phyloP scores from a whole-genome alignment of 2,329 filamentous ascomycete species.

The Colletotrichum sojae region DNA sequence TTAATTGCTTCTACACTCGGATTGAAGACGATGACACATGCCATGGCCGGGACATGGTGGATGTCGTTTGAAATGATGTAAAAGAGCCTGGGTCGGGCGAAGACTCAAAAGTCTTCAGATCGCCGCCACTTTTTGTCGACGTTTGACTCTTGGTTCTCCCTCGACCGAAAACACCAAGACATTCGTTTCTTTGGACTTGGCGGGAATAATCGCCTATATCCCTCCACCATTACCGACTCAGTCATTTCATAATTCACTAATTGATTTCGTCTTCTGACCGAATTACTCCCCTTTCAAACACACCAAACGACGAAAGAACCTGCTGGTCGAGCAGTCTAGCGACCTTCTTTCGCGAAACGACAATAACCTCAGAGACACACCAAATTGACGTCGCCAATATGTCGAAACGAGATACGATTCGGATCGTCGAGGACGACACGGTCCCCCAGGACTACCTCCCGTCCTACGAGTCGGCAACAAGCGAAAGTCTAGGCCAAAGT shows the following conservation, averaged over 20 bases:
- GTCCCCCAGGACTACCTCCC: constrained; percentile 29
- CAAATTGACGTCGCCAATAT: not conserved
- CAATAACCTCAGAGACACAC: not conserved
- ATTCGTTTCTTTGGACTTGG: too few relatives aligned
- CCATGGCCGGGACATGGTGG: not conserved
- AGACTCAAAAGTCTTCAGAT: constrained; percentile 7
- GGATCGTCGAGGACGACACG: constrained; percentile 16
- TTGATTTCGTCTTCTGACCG: too few relatives aligned
- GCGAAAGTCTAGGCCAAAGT: constrained; percentile 1
- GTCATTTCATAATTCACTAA: too few relatives aligned
- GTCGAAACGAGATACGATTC: constrained; percentile 14
- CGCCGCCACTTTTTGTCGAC: not conserved
- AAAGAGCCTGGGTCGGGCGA: not conserved
- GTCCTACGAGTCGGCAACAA: constrained; percentile 27
- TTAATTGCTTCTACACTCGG: not conserved
- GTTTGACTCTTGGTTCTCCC: not conserved
- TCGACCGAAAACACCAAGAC: not conserved
- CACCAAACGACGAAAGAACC: too few relatives aligned
- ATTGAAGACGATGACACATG: not conserved
- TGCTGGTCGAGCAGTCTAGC: too few relatives aligned
- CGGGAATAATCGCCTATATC: too few relatives aligned
- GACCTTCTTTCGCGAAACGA: too few relatives aligned
- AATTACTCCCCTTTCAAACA: too few relatives aligned
- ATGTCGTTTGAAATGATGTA: constrained; percentile 23
- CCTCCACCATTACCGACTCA: too few relatives aligned